Base-by-base conservation (phyloP, 2,329 filamentous ascomycete species). In the Salinomyces thailandicus region DNA sequence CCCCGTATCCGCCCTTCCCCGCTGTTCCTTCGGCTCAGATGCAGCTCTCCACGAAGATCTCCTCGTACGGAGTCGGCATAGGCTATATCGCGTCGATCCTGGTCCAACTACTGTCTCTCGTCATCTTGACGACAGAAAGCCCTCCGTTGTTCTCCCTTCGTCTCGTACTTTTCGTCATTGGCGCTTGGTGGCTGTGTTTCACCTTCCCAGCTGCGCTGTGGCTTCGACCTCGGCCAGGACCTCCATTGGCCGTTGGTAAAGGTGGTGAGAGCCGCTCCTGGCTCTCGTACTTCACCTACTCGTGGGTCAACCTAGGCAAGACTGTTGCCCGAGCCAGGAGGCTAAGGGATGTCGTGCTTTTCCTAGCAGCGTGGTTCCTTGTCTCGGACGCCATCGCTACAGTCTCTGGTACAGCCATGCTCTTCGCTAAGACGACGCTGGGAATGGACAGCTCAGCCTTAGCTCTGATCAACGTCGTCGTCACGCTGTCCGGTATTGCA, bases 331-430 rank as follows among this genome's bases (percentile, higher is more conserved):
- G 86, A 30, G 87, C 89, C 3, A 70, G 80, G 11, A 72, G 73
- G 8, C 69, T 89, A 5, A 65, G 77, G 34, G 84, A 91, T 49
- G 79, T 89, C 18, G 64, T 83, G 18, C 66, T 89, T 5, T 91
- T 91, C 57, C 72, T 98, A 4, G 76, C 73, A 3, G 86, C 85
- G 5, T 98, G 91, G 91, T 95, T 98, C 57, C 71, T 98, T 18
- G 72, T 98, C 2, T 93, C 84, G 5, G 91, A 98, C 53, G 86
- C 84, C 28, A 86, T 96, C 45, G 91, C 91, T 5, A 96, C 91
- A 0, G 89, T 93, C 0, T 91, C 84, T 20, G 89, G 86, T 11
- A 96, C 91, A 0, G 91, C 91, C 0, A 86, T 96, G 18, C 70
- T 98, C 7, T 98, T 95, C 57, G 91, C 89, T 27, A 96, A 96